Evolutionary conservation across 2,329 filamentous ascomycete genomes (phyloP).

Genomic region (Penicillium nordicum): DNA sequence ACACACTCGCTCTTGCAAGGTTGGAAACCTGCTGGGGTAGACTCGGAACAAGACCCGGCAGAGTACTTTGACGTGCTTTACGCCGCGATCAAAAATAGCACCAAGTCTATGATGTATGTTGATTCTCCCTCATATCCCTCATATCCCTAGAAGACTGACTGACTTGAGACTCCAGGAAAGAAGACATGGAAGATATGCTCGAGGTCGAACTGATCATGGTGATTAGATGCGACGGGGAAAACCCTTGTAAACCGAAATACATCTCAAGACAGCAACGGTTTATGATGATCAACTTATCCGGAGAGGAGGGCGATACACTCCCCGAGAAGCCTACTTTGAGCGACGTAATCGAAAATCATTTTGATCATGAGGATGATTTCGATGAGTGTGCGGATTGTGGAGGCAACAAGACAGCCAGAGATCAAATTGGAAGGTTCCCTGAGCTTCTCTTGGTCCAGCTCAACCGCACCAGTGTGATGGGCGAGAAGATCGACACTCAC

Average conservation of each 20-base stretch:
- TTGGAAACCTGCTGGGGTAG: neutral
- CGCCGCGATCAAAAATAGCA: neutral
- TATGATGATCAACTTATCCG: neutral
- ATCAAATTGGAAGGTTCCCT: slow-evolving; percentile 9
- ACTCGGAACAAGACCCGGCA: slow-evolving; percentile 9
- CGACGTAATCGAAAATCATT: neutral
- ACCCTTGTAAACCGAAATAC: neutral
- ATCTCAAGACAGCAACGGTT: no score
- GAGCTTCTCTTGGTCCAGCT: slow-evolving; percentile 25
- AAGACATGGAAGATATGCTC: slow-evolving; percentile 4
- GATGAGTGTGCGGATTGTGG: slow-evolving; percentile 5
- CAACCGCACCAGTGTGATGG: slow-evolving; percentile 5
- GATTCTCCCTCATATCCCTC: neutral
- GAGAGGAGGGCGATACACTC: neutral
- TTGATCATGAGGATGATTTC: neutral
- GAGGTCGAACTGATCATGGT: neutral
- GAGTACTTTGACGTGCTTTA: slow-evolving; percentile 3
- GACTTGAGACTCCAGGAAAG: slow-evolving; percentile 5
- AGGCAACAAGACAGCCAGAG: neutral
- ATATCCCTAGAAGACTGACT: neutral
- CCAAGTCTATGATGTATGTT: neutral
- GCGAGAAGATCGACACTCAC: neutral
- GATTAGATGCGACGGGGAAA: neutral
- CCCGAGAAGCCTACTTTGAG: neutral
- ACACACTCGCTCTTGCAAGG: neutral